Evolutionary conservation across 1,284 basidiomycete species (phyloP).

Genomic region (Sporisorium graminicola): DNA sequence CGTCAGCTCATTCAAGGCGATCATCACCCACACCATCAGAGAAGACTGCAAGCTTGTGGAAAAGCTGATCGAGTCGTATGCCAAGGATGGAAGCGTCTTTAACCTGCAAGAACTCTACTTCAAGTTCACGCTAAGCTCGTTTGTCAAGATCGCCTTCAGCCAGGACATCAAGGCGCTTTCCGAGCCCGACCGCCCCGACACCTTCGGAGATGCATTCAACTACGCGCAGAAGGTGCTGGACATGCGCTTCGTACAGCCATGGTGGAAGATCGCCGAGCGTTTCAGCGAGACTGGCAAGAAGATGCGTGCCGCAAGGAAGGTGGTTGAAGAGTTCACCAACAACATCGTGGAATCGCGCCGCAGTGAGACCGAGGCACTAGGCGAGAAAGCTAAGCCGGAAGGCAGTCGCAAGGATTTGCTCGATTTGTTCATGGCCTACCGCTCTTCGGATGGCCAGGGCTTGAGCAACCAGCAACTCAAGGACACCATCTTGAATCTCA

Average conservation of each 20-base stretch:
- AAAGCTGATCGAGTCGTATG: conserved; percentile 1
- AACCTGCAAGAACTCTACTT: conserved; percentile 27
- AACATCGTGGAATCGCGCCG: conserved; percentile 26
- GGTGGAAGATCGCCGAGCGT: conserved; percentile 23
- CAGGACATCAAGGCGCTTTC: conserved; percentile 12
- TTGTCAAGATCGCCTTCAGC: conserved; percentile 32
- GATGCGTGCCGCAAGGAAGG: conserved; percentile 5
- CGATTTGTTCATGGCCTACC: conserved; percentile 43
- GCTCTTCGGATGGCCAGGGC: conserved; percentile 17
- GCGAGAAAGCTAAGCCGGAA: neutral
- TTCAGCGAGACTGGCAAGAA: conserved; percentile 11
- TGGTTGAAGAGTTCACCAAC: conserved; percentile 6
- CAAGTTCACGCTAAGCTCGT: conserved; percentile 26
- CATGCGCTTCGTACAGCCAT: conserved; percentile 17
- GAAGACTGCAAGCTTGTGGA: conserved; percentile 9
- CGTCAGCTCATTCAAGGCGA: conserved; percentile 15
- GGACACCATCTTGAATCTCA: conserved; percentile 46
- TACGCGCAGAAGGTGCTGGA: conserved; percentile 22
- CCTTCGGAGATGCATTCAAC: conserved; percentile 26
- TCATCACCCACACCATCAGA: conserved; percentile 14
- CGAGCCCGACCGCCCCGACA: conserved; percentile 1
- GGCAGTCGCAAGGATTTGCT: conserved; percentile 28
- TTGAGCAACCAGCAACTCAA: conserved; percentile 39
- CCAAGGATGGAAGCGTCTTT: conserved; percentile 7
- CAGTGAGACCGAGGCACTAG: neutral